Base-by-base conservation (phyloP, 2,329 filamentous ascomycete genomes). In the Aspergillus piperis region DNA sequence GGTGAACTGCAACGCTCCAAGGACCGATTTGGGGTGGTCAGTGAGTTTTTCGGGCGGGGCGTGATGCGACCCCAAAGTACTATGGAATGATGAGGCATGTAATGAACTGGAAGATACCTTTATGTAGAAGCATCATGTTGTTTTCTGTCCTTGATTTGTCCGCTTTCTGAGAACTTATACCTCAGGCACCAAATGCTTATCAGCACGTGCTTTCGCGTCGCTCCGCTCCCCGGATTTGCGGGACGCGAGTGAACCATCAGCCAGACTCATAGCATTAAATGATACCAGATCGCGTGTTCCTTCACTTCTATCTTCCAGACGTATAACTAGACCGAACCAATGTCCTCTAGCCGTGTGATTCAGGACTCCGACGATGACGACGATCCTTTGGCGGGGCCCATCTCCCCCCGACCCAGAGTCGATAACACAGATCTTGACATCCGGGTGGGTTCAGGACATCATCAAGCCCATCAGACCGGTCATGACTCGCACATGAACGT, bases 31-130 rank as follows among this genome's bases (percentile, higher is more conserved):
- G 90, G 86, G n/a, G 94, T 92, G 1, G 86, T 98, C 58, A 91
- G 92, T 62, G 92, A 96, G 72, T 99, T 95, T 86, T 98, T 96
- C 81, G 94, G 93, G 0, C 82, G 93, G 59, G 94, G 95, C 1
- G 92, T 98, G 3, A 96, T 98, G 92, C 85, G 71, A 54, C 67
- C 75, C 23, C 73, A 75, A 59, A 70, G 62, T 60, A 73, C 70
- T 13, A 73, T 75, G 69, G 75, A 77, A 50, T 68, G 62, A 65
- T 66, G 57, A 11, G 42, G 62, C 59, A 57, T 52, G 13, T 38
- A 39, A 56, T 19, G 21, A 47, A 38, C 5, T 32, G 17, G 19
- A 42, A 59, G 59, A 57, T 60, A 58, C 60, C 57, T 56, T 50
- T 52, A 49, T 54, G 54, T 59, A 58, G 19, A 53, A 47, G 50